phyloP scores from a whole-genome alignment of 2,329 filamentous ascomycete genomes.

The Colletotrichum sp. region DNA sequence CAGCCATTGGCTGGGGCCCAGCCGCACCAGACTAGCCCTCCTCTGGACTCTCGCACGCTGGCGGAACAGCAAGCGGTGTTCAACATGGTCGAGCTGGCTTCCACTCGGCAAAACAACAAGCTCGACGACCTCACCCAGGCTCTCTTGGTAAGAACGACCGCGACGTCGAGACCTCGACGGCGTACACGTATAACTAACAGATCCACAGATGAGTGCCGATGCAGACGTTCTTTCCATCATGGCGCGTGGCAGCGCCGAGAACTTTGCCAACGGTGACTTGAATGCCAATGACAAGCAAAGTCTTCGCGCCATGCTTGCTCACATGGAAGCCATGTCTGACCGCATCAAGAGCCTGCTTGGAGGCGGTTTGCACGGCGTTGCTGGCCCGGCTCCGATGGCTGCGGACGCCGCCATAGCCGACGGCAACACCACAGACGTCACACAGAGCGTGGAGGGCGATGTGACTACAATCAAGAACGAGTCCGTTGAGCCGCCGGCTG shows the following conservation, averaged over 20 bases:
- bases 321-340: constrained; percentile 49
- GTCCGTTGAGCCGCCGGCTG: constrained; percentile 11
- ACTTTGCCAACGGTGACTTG: constrained; percentile 45
- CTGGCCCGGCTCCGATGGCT: background rate
- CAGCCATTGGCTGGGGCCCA: constrained; percentile 19
- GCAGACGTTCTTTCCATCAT: constrained; percentile 52
- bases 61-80: constrained; percentile 71
- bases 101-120: constrained; percentile 49
- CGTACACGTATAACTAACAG: constrained; percentile 21
- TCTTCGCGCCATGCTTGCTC: constrained; percentile 53
- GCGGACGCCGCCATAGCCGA: background rate
- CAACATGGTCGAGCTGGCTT: constrained; percentile 63
- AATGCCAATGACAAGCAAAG: constrained; percentile 46
- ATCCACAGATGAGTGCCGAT: constrained; percentile 47
- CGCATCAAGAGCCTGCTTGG: constrained; percentile 46
- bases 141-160: constrained; percentile 60
- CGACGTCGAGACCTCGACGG: background rate
- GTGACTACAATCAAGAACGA: constrained; percentile 7
- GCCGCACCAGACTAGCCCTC: constrained; percentile 27
- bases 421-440: background rate
- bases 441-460: constrained; percentile 1
- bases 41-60: constrained; percentile 50
- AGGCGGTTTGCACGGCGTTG: background rate
- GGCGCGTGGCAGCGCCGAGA: constrained; percentile 49
- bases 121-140: constrained; percentile 61